A percentile compares a stretch with the other conserved stretches of the same genome.
phyloP scores from a whole-genome alignment of 2,329 filamentous ascomycete genomes.

The Cladophialophora bantiana region DNA sequence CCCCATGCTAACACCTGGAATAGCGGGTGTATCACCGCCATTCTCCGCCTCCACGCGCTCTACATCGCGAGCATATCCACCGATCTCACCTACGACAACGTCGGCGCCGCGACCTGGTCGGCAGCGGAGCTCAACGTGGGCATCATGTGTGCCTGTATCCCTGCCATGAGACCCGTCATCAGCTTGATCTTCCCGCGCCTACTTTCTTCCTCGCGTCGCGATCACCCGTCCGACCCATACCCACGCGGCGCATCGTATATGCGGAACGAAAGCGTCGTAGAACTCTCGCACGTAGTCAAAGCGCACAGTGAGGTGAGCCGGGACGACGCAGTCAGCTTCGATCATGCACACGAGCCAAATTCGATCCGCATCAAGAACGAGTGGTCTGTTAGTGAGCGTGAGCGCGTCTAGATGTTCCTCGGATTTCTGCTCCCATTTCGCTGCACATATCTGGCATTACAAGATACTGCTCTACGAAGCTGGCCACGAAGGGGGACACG shows the following conservation, averaged over 20 bases:
- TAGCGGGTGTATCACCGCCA: constrained; percentile 54
- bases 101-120: constrained; percentile 55
- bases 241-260: constrained; percentile 14
- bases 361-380: constrained; percentile 31
- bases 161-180: constrained; percentile 51
- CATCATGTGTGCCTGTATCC: constrained; percentile 53
- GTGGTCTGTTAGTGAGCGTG: constrained; percentile 25
- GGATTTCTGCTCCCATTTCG: not conserved
- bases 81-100: constrained; percentile 48
- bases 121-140: constrained; percentile 53
- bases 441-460: not conserved
- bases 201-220: constrained; percentile 40
- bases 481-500: not conserved
- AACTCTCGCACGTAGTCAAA: constrained; percentile 24
- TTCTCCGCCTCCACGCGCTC: constrained; percentile 56
- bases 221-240: constrained; percentile 24
- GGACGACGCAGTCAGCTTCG: constrained; percentile 25
- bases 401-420: constrained; percentile 6
- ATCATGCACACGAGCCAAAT: constrained; percentile 16
- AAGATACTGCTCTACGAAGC: not conserved
- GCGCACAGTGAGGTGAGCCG: constrained; percentile 25
- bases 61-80: constrained; percentile 50
- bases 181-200: constrained; percentile 52
- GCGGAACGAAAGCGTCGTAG: constrained; percentile 28
- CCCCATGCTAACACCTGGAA: constrained; percentile 18